A percentile compares a stretch with the other conserved stretches of the same genome.
These are phyloP conservation scores for Geum urbanum DNA, from an alignment of 306 rosid species.

Conservation along the genomic window DNA sequence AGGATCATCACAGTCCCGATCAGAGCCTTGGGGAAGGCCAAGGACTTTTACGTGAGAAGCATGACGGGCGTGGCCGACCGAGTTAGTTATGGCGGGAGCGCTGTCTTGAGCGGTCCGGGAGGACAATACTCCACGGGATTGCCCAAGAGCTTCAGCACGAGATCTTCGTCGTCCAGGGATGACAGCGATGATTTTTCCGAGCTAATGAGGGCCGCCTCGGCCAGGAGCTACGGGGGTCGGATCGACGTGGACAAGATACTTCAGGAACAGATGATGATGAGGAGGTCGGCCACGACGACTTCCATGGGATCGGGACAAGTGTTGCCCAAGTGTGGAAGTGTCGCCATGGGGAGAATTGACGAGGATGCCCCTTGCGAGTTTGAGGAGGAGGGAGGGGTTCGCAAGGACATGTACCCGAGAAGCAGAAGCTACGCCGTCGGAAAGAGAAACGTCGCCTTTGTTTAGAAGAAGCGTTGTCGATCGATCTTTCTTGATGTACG, in stretches of 20 bases:
- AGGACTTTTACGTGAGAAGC: slow-evolving; percentile 57
- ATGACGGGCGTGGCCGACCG: slow-evolving; percentile 42
- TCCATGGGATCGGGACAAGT: slow-evolving; percentile 30
- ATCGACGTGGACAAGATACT: slow-evolving; percentile 54
- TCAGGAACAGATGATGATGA: slow-evolving; percentile 26
- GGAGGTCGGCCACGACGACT: slow-evolving; percentile 6
- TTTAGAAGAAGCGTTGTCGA: not conserved
- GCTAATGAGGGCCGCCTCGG: slow-evolving; percentile 73
- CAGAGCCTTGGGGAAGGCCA: slow-evolving; percentile 49
- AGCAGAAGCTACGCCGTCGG: slow-evolving; percentile 64
- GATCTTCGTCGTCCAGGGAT: slow-evolving; percentile 40
- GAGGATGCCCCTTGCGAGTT: slow-evolving; percentile 53
- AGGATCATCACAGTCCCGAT: slow-evolving; percentile 55
- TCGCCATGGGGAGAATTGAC: slow-evolving; percentile 69
- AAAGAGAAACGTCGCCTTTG: slow-evolving; percentile 24
- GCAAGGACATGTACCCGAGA: slow-evolving; percentile 42
- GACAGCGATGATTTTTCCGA: slow-evolving; percentile 54
- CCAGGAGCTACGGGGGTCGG: slow-evolving; percentile 39
- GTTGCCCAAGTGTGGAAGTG: slow-evolving; percentile 57
- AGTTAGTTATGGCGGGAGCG: slow-evolving; percentile 28
- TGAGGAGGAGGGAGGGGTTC: slow-evolving; percentile 21
- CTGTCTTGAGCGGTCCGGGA: slow-evolving; percentile 17
- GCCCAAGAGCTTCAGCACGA: slow-evolving; percentile 57
- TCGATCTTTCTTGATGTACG: too few relatives aligned
- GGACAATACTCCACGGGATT: slow-evolving; percentile 19